A percentile compares a stretch with the other conserved stretches of the same genome.
Conservation (phyloP, 2,329 filamentous ascomycete genomes). For the Colletotrichum chlorophyti region DNA sequence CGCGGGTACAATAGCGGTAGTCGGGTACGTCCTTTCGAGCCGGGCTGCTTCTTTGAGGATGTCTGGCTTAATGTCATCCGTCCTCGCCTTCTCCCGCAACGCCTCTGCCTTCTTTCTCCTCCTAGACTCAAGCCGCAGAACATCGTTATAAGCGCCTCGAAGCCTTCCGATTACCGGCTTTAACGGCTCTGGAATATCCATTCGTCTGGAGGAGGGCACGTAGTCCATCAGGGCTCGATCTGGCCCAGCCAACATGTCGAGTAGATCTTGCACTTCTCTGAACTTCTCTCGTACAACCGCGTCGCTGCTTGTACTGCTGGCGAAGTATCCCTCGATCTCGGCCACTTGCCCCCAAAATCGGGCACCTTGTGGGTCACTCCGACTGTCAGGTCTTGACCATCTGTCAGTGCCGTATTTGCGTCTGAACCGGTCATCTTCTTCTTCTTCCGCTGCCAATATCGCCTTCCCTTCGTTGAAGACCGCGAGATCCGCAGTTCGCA, state of each 20-base stretch:
- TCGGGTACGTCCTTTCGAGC: constrained; percentile 84
- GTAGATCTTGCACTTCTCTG: constrained; percentile 74
- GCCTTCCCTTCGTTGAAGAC: constrained; percentile 86
- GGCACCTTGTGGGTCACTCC: constrained; percentile 67
- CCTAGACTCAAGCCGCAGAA: constrained; percentile 81
- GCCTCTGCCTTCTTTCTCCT: constrained; percentile 81
- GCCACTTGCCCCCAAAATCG: constrained; percentile 78
- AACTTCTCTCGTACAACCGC: constrained; percentile 78
- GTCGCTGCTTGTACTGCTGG: constrained; percentile 64
- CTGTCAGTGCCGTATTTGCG: constrained; percentile 85
- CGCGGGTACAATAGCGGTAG: constrained; percentile 82
- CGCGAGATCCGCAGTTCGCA: constrained; percentile 80
- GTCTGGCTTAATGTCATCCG: constrained; percentile 87
- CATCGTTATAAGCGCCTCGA: constrained; percentile 83
- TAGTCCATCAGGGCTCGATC: constrained; percentile 85
- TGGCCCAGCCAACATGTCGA: constrained; percentile 78
- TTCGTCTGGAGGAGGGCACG: constrained; percentile 83
- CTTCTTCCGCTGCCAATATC: constrained; percentile 78
- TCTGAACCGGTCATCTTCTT: constrained; percentile 80
- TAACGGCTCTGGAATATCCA: constrained; percentile 79
- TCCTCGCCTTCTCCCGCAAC: constrained; percentile 78
- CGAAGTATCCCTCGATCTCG: constrained; percentile 89
- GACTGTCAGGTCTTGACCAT: constrained; percentile 77
- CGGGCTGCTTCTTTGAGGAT: constrained; percentile 84
- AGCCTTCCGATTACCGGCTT: constrained; percentile 81